A percentile compares a stretch with the other conserved stretches of the same genome.
Evolutionary conservation across 148 eudicot species (phyloP).

Genomic region (Spergularia bocconei): DNA sequence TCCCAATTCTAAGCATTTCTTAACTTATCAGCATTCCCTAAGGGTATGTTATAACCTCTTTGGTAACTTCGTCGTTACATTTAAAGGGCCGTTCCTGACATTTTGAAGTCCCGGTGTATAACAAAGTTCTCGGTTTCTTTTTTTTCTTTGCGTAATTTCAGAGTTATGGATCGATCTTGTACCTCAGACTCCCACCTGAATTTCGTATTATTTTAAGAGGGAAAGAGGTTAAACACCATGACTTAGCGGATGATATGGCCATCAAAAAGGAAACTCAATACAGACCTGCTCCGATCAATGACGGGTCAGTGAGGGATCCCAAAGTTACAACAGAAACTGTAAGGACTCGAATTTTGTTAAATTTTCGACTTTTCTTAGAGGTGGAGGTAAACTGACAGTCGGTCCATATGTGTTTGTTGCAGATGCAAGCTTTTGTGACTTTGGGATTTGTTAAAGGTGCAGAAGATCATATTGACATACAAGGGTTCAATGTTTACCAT

Average conservation of each 20-base stretch:
- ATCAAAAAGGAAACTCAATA: conserved; percentile 40
- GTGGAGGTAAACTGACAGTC: neutral
- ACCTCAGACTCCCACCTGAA: conserved; percentile 58
- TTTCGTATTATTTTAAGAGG: conserved; percentile 67
- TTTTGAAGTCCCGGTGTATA: neutral
- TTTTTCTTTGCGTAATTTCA: conserved; percentile 23
- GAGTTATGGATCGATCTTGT: conserved; percentile 78
- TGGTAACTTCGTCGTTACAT: neutral
- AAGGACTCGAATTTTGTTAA: neutral
- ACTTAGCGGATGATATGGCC: conserved; percentile 66
- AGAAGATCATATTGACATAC: conserved; percentile 65
- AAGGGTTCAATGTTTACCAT: conserved; percentile 80
- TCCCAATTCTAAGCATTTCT: conserved; percentile 63
- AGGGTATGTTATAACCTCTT: conserved; percentile 37
- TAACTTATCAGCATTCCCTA: conserved; percentile 65
- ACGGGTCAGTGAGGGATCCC: conserved; percentile 22
- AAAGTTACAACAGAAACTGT: conserved; percentile 34
- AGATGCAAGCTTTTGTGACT: conserved; percentile 53
- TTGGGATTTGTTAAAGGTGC: conserved; percentile 80
- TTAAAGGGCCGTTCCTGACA: too few relatives aligned
- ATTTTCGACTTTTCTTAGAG: neutral
- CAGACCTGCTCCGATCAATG: conserved; percentile 40
- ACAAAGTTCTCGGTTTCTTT: neutral
- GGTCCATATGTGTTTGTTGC: neutral
- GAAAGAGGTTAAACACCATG: conserved; percentile 63